phyloP scores from a whole-genome alignment of 768 basidiomycete species.

The Vishniacozyma victoriae region DNA sequence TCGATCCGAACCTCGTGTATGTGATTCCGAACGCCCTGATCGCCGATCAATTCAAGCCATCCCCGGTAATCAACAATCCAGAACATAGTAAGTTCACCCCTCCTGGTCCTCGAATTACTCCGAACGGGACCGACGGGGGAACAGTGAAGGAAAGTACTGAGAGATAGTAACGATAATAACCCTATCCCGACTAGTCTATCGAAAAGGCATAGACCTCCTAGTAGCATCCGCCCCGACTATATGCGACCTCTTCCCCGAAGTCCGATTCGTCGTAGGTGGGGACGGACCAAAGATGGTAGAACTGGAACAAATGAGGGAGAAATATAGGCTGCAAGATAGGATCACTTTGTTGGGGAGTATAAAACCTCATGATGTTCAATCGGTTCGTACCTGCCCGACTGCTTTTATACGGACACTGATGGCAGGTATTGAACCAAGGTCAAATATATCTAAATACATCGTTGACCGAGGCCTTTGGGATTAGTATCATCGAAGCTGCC shows the following conservation, averaged over 20 bases:
- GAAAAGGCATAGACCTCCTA: slow-evolving; percentile 93
- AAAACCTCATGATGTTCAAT: slow-evolving; percentile 71
- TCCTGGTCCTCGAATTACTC: not conserved
- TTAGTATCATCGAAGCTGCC: slow-evolving; percentile 94
- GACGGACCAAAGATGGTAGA: slow-evolving; percentile 94
- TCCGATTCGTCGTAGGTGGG: slow-evolving; percentile 85
- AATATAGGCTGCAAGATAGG: slow-evolving; percentile 77
- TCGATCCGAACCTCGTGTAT: slow-evolving; percentile 67
- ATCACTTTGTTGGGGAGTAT: slow-evolving; percentile 84
- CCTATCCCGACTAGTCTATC: slow-evolving; percentile 81
- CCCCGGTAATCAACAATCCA: slow-evolving; percentile 41
- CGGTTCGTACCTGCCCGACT: slow-evolving; percentile 53
- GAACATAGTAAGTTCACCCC: slow-evolving; percentile 51
- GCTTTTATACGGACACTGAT: not conserved
- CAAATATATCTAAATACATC: slow-evolving; percentile 93
- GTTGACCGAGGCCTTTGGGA: slow-evolving; percentile 92
- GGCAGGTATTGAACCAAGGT: slow-evolving; percentile 74
- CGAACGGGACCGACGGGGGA: too few relatives aligned
- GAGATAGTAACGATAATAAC: slow-evolving; percentile 79
- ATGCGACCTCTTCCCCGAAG: slow-evolving; percentile 75
- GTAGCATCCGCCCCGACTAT: slow-evolving; percentile 87
- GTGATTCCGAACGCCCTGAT: slow-evolving; percentile 92
- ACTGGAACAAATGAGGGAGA: slow-evolving; percentile 90
- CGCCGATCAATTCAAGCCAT: slow-evolving; percentile 76
- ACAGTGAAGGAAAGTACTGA: not conserved